Base-by-base conservation (phyloP, 2,329 filamentous ascomycete species). In the Trichoderma sp. region DNA sequence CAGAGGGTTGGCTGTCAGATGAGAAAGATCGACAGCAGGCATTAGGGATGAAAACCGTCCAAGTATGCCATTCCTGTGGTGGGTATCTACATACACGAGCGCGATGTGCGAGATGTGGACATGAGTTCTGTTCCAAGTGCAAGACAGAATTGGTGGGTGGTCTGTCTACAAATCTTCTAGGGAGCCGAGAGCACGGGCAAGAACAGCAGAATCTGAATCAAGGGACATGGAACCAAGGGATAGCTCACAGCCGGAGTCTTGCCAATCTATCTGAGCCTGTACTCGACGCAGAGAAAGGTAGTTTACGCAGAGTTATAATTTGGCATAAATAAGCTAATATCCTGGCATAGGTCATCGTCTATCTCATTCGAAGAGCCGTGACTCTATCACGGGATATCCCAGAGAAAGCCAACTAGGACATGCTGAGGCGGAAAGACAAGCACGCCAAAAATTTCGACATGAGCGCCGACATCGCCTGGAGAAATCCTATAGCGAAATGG, bases 1-100 rank as follows among this genome's bases (percentile, higher is more conserved):
- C 86, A 36, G 76, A 80, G 34, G 83, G 84, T 65, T 85, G 83
- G 84, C 78, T 85, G 57, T 84, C 83, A 67, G 82, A 85, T 50
- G 80, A 81, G 23, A 20, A 12, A n/a, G 73, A 68, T 57, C 71
- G 9, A 23, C 73, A 74, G 76, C 32, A 73, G 75, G 58, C 71
- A 72, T 47, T 61, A 57, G 67, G 67, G 7, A 71, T 72, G 58
- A 80, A 78, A 71, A 75, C 76, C 57, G 75, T 77, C 53, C 82
- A 81, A 67, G 77, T 84, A 30, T 89, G 87, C 72, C 87, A 88
- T 74, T 78, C 85, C 11, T 89, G 87, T 74, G 83, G 82, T 13
- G 80, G 82, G 58, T 79, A 78, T 53, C 81, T 84, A 47, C 79
- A 76, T 58, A 78, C 80, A 13, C 78, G 80, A 34, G 78, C 78